These are phyloP conservation scores for Berberis thunbergii DNA, from an alignment of 164 flowering plant species.

Conservation along the genomic window DNA sequence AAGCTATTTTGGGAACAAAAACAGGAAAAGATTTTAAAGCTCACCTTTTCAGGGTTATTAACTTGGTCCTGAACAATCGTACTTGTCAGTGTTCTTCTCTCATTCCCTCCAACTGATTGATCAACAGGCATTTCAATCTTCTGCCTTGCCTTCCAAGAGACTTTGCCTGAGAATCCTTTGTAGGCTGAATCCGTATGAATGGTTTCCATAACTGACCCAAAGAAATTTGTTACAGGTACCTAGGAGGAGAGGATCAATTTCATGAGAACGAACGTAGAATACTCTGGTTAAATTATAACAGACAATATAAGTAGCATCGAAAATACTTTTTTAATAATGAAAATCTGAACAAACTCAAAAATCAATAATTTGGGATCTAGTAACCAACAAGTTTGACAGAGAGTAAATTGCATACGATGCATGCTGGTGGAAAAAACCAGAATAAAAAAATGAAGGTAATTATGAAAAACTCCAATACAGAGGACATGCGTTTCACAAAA, in stretches of 20 bases:
- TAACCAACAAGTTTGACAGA: too few relatives aligned
- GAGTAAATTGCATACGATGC: too few relatives aligned
- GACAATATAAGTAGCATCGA: too few relatives aligned
- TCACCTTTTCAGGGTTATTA: constrained; percentile 26
- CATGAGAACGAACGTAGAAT: not conserved
- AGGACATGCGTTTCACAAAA: too few relatives aligned
- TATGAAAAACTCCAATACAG: too few relatives aligned
- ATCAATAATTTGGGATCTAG: too few relatives aligned
- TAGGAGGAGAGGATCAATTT: constrained; percentile 11
- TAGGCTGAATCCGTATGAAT: constrained; percentile 83
- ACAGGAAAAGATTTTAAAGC: not conserved
- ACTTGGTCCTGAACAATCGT: constrained; percentile 18
- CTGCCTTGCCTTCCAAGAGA: not conserved
- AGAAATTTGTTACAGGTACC: constrained; percentile 96
- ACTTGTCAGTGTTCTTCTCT: constrained; percentile 20
- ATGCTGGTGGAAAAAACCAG: too few relatives aligned
- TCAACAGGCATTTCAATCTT: constrained; percentile 19
- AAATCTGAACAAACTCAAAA: too few relatives aligned
- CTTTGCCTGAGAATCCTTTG: constrained; percentile 26
- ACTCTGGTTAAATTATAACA: too few relatives aligned
- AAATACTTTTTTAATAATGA: too few relatives aligned
- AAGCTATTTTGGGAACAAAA: not conserved
- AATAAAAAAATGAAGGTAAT: too few relatives aligned
- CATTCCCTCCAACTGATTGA: constrained; percentile 16
- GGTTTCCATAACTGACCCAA: constrained; percentile 96